Conservation (phyloP, 2,329 filamentous ascomycete genomes). For the Fusarium redolens region DNA sequence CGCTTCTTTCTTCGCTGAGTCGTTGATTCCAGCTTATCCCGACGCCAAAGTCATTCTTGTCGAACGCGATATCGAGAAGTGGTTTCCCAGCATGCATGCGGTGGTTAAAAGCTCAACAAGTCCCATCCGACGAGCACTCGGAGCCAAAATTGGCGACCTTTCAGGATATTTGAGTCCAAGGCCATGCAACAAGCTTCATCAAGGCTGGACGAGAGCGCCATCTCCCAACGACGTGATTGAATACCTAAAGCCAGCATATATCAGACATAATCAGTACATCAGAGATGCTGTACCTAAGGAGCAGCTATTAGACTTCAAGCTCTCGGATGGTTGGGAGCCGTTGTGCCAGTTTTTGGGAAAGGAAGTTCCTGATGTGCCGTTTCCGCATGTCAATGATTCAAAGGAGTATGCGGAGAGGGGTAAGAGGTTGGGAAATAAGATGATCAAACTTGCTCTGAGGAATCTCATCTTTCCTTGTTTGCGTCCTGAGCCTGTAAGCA, state of each 20-base stretch:
- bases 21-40: slow-evolving; percentile 46
- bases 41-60: slow-evolving; percentile 47
- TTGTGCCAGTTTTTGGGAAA: slow-evolving; percentile 51
- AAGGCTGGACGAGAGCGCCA: slow-evolving; percentile 18
- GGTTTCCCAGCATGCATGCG: slow-evolving; percentile 41
- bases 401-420: slow-evolving; percentile 7
- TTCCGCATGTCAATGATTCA: slow-evolving; percentile 46
- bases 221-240: neutral
- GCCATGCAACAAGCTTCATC: slow-evolving; percentile 16
- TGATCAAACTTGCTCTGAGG: neutral
- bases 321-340: slow-evolving; percentile 49
- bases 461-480: slow-evolving; percentile 16
- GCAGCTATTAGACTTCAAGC: slow-evolving; percentile 46
- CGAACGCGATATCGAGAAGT: slow-evolving; percentile 44
- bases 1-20: slow-evolving; percentile 35
- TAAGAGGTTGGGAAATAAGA: neutral
- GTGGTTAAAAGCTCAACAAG: neutral
- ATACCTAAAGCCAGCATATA: slow-evolving; percentile 36
- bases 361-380: slow-evolving; percentile 42
- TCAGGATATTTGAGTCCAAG: slow-evolving; percentile 1
- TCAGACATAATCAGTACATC: slow-evolving; percentile 44
- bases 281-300: slow-evolving; percentile 36
- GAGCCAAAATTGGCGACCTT: neutral
- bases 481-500: neutral
- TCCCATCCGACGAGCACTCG: neutral